Evolutionary conservation across 2,329 filamentous ascomycete genomes (phyloP).

Genomic region (Alternaria sp.): DNA sequence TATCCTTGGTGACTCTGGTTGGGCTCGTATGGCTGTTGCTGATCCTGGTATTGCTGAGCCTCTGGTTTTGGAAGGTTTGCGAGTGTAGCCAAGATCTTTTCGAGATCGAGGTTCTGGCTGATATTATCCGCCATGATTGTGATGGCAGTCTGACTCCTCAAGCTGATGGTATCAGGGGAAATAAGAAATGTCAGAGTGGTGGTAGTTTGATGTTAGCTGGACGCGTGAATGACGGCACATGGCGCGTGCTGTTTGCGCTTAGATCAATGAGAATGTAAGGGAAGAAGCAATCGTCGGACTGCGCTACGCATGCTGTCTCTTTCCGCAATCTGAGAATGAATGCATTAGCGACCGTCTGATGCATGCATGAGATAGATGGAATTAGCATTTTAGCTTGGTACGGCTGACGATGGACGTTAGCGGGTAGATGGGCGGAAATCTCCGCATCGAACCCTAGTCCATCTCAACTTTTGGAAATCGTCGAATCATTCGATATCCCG

Average conservation of each 20-base stretch:
- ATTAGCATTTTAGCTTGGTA: slow-evolving; percentile 1
- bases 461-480: slow-evolving; percentile 44
- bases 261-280: slow-evolving; percentile 14
- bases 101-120: slow-evolving; percentile 40
- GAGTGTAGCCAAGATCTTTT: slow-evolving; percentile 46
- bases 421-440: slow-evolving; percentile 31
- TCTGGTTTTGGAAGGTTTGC: slow-evolving; percentile 38
- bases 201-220: background rate
- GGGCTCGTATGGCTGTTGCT: slow-evolving; percentile 16
- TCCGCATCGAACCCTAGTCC: slow-evolving; percentile 38
- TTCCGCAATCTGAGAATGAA: background rate
- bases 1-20: slow-evolving; percentile 11
- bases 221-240: slow-evolving; percentile 15
- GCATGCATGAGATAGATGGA: background rate
- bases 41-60: slow-evolving; percentile 19
- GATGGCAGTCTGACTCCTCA: background rate
- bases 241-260: slow-evolving; percentile 17
- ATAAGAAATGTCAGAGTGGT: background rate
- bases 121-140: slow-evolving; percentile 43
- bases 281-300: slow-evolving; percentile 4
- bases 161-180: background rate
- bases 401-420: slow-evolving; percentile 16
- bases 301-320: background rate
- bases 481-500: slow-evolving; percentile 41
- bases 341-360: background rate